phyloP scores from a whole-genome alignment of 805 yeast species.

The Saturnispora zaruensis region DNA sequence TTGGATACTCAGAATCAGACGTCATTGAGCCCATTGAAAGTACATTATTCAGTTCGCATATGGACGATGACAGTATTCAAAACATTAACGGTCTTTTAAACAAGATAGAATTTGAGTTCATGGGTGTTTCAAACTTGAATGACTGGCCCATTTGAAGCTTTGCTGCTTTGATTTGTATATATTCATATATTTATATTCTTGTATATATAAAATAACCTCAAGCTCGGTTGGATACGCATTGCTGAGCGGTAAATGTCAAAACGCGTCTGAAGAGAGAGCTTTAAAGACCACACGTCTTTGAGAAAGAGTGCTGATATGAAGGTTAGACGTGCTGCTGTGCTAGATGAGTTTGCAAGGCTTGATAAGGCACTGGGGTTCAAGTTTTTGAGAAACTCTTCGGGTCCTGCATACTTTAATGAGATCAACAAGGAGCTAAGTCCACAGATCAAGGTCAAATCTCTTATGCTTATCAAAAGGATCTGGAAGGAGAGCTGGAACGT shows the following conservation, averaged over 20 bases:
- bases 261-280: not conserved
- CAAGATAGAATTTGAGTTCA: conserved; percentile 5
- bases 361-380: conserved; percentile 7
- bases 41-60: not conserved
- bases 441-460: not conserved
- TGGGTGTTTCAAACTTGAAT: conserved; percentile 17
- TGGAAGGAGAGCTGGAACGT: conserved; percentile 4
- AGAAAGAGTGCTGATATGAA: not conserved
- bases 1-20: conserved; percentile 21
- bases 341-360: not conserved
- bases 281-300: not conserved
- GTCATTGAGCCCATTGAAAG: conserved; percentile 5
- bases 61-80: conserved; percentile 6
- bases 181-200: too few relatives aligned
- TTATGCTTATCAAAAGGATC: not conserved
- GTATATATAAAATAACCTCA: too few relatives aligned
- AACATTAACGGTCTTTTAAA: conserved; percentile 8
- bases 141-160: conserved; percentile 13
- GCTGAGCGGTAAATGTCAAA: not conserved
- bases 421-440: conserved; percentile 6
- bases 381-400: conserved; percentile 1
- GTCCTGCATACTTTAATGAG: conserved; percentile 7
- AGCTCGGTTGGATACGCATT: not conserved
- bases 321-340: not conserved
- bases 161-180: not conserved